Conservation (phyloP, 2,329 filamentous ascomycete genomes). For the Hymenoscyphus fructigenus region DNA sequence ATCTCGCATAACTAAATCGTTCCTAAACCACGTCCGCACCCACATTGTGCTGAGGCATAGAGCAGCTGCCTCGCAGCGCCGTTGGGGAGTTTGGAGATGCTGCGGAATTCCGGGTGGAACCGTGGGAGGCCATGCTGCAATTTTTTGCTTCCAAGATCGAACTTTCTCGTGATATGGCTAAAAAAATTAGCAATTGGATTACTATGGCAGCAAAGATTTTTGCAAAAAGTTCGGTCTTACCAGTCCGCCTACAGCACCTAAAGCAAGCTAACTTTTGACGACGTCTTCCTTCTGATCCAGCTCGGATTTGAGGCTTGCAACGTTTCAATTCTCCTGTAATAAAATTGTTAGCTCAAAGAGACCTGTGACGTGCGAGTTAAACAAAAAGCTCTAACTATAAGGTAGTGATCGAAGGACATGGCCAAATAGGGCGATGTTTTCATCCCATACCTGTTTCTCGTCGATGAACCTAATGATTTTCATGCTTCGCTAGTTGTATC, state of each 20-base stretch:
- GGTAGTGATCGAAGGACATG: too few species aligned
- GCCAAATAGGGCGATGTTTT: too few species aligned
- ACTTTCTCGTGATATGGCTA: neutral
- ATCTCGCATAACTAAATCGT: neutral
- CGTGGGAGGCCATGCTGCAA: neutral
- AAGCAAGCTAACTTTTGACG: neutral
- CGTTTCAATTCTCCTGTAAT: conserved; percentile 2
- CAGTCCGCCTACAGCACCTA: conserved; percentile 2
- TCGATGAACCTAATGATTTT: too few species aligned
- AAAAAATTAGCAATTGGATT: neutral
- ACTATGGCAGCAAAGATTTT: neutral
- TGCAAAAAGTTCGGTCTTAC: neutral
- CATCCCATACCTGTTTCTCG: too few species aligned
- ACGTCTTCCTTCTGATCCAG: neutral
- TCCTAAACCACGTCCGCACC: conserved; percentile 9
- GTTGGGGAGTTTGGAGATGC: conserved; percentile 7
- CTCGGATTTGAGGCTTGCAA: neutral
- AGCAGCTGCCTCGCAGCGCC: neutral
- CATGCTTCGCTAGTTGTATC: too few species aligned
- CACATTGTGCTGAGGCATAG: neutral
- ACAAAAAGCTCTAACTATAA: too few species aligned
- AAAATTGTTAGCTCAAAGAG: too few species aligned
- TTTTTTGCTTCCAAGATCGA: neutral
- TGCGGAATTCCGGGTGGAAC: neutral
- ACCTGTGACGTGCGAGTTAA: too few species aligned